Conservation (phyloP, 768 basidiomycete species). For the Naganishia onofrii region DNA sequence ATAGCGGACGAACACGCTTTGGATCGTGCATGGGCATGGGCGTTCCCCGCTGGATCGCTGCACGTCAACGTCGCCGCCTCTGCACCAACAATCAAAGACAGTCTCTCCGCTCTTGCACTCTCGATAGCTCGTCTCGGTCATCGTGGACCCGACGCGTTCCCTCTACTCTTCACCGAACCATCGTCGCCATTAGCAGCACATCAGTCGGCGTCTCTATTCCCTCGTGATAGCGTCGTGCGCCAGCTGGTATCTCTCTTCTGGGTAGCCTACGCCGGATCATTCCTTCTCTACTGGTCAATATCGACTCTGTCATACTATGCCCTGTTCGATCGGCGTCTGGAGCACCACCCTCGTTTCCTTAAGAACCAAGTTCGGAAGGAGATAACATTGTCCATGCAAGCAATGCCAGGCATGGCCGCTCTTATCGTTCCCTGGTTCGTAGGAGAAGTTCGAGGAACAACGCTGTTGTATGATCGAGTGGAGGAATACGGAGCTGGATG, state of each 20-base stretch:
- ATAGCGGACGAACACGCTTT: constrained; percentile 20
- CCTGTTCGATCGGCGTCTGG: constrained; percentile 91
- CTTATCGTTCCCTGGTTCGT: constrained; percentile 93
- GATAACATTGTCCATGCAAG: constrained; percentile 68
- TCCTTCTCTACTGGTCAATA: constrained; percentile 81
- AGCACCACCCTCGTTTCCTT: constrained; percentile 90
- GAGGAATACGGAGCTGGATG: constrained; percentile 66
- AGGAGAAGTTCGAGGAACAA: constrained; percentile 82
- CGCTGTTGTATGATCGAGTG: constrained; percentile 71
- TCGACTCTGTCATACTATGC: constrained; percentile 76
- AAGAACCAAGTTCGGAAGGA: constrained; percentile 75
- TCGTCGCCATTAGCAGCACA: background rate
- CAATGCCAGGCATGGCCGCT: constrained; percentile 77
- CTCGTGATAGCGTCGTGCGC: constrained; percentile 72
- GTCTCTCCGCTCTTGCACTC: constrained; percentile 45
- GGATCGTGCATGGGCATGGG: constrained; percentile 19
- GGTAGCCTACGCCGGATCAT: constrained; percentile 76
- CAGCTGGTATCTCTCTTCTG: constrained; percentile 69
- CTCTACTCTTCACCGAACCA: constrained; percentile 12
- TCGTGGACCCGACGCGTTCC: constrained; percentile 60
- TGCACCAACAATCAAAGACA: constrained; percentile 36
- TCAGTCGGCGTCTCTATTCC: constrained; percentile 42
- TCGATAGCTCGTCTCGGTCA: constrained; percentile 17
- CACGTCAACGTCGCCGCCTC: constrained; percentile 37
- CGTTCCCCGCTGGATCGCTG: constrained; percentile 21